These are phyloP conservation scores for Xerocomellus intermedius DNA, from an alignment of 768 basidiomycete genomes.

Conservation along the genomic window DNA sequence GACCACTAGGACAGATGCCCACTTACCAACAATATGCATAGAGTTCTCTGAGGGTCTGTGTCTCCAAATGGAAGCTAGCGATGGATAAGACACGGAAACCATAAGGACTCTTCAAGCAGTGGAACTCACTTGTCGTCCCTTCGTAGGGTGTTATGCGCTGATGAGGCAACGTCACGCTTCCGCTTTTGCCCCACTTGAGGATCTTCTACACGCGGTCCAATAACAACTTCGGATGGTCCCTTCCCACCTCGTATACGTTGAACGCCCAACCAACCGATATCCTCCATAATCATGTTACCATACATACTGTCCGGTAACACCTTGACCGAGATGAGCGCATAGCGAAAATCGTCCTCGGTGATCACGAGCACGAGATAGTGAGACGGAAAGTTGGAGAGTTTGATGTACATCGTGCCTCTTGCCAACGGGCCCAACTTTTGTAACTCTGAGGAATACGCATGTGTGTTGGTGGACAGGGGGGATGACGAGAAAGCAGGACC, in stretches of 20 bases:
- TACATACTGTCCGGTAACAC: constrained; percentile 54
- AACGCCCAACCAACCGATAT: constrained; percentile 78
- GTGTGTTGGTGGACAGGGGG: not conserved
- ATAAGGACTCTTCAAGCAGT: not conserved
- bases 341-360: constrained; percentile 73
- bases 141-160: constrained; percentile 7
- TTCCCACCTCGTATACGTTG: constrained; percentile 57
- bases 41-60: constrained; percentile 69
- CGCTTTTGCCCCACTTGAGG: constrained; percentile 28
- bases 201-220: constrained; percentile 18
- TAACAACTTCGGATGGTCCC: constrained; percentile 14
- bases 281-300: constrained; percentile 64
- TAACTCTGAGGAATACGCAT: constrained; percentile 47
- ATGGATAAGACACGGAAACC: not conserved
- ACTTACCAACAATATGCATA: constrained; percentile 86
- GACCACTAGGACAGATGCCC: not conserved
- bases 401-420: constrained; percentile 69
- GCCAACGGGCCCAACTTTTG: constrained; percentile 65
- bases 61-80: constrained; percentile 61
- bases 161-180: constrained; percentile 22
- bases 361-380: constrained; percentile 87
- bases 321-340: constrained; percentile 74
- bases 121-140: constrained; percentile 31
- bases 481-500: constrained; percentile 1
- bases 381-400: constrained; percentile 69